These are phyloP conservation scores for Russula sp. DNA, from an alignment of 768 basidiomycete genomes.

Conservation along the genomic window DNA sequence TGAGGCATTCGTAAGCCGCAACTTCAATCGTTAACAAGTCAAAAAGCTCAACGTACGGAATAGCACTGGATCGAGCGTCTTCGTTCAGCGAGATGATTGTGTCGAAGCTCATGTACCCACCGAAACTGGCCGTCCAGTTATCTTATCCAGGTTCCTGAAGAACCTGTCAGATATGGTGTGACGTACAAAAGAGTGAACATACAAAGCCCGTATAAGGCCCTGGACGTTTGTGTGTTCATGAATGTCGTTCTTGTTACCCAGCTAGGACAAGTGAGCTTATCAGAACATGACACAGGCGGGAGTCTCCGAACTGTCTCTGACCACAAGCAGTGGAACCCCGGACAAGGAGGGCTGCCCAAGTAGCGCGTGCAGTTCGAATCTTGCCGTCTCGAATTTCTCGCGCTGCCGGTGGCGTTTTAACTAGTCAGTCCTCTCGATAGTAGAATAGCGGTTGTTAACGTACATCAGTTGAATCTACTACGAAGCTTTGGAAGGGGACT, in stretches of 20 bases:
- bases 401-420: conserved; percentile 38
- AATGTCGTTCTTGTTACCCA: conserved; percentile 93
- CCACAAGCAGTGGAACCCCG: conserved; percentile 79
- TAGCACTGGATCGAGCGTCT: conserved; percentile 51
- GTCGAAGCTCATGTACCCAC: conserved; percentile 41
- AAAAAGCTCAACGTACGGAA: conserved; percentile 42
- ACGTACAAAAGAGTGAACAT: conserved; percentile 27
- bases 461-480: conserved; percentile 90
- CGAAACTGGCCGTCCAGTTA: conserved; percentile 76
- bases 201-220: conserved; percentile 77
- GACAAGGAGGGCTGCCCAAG: conserved; percentile 57
- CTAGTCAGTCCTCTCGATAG: background rate
- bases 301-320: conserved; percentile 51
- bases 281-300: background rate
- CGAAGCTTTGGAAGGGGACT: conserved; percentile 51
- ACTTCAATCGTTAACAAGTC: background rate
- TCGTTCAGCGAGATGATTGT: background rate
- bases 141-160: conserved; percentile 68
- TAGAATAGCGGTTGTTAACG: conserved; percentile 28
- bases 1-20: background rate
- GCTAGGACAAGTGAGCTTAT: conserved; percentile 34
- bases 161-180: background rate
- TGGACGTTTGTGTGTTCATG: conserved; percentile 71
- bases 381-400: conserved; percentile 76
- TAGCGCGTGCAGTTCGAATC: conserved; percentile 79